phyloP scores from a whole-genome alignment of 1,284 basidiomycete genomes.

The Trichosporon coremiiforme region DNA sequence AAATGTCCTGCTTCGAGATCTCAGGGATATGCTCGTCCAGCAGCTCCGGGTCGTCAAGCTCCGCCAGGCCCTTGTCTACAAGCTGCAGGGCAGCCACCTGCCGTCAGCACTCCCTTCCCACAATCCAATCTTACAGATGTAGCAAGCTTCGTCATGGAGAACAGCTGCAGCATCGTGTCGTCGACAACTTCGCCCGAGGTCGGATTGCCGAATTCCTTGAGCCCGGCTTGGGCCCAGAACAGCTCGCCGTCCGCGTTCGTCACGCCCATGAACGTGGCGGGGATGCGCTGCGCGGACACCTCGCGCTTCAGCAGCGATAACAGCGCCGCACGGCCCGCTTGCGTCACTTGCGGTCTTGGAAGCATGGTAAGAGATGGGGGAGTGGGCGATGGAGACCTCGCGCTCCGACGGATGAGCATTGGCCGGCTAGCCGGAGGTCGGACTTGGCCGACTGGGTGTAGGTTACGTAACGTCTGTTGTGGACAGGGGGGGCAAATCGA shows the following conservation, averaged over 20 bases:
- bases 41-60: conserved; percentile 38
- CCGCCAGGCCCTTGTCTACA: conserved; percentile 40
- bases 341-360: conserved; percentile 18
- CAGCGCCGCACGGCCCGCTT: conserved; percentile 23
- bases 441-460: background rate
- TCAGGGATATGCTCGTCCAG: conserved; percentile 45
- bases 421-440: background rate
- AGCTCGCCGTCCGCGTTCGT: conserved; percentile 30
- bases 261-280: conserved; percentile 29
- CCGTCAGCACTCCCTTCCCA: background rate
- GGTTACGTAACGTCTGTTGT: background rate
- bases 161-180: conserved; percentile 37
- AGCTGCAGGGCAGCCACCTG: conserved; percentile 45
- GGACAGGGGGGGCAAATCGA: background rate
- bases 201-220: conserved; percentile 24
- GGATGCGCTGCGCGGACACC: conserved; percentile 20
- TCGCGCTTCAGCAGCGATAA: conserved; percentile 23
- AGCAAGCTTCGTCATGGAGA: conserved; percentile 47
- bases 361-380: background rate
- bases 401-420: background rate
- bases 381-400: conserved; percentile 2
- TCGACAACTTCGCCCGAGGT: conserved; percentile 23
- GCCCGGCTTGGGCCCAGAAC: conserved; percentile 26
- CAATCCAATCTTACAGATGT: conserved; percentile 33
- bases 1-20: conserved; percentile 37